phyloP scores from a whole-genome alignment of 352 stramenopile species.

The Pythium phragmitis region DNA sequence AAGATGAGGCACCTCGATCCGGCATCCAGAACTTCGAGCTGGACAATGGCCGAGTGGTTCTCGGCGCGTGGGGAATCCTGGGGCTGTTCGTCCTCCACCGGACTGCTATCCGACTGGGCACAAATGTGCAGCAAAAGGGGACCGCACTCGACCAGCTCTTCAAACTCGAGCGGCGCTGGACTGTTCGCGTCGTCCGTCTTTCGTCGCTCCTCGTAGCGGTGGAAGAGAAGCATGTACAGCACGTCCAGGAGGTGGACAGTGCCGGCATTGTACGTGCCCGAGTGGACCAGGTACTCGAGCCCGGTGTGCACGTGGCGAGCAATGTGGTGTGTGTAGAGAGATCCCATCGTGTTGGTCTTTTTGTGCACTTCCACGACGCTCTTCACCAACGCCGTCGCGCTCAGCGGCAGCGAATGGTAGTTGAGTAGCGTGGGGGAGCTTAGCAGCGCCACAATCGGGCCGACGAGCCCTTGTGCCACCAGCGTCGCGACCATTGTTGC shows the following conservation, averaged over 20 bases:
- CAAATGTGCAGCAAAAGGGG: slow-evolving; percentile 14
- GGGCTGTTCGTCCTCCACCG: background rate
- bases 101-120: background rate
- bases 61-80: background rate
- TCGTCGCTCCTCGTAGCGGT: slow-evolving; percentile 25
- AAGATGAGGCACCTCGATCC: slow-evolving; percentile 59
- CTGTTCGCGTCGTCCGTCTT: background rate
- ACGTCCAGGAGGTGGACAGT: slow-evolving; percentile 21
- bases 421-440: slow-evolving; percentile 23
- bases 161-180: slow-evolving; percentile 3
- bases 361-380: slow-evolving; percentile 9
- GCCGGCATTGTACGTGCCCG: background rate
- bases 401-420: slow-evolving; percentile 16
- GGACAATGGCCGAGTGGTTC: background rate
- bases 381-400: slow-evolving; percentile 14
- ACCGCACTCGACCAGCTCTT: slow-evolving; percentile 14
- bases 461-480: slow-evolving; percentile 26
- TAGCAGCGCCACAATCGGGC: slow-evolving; percentile 34
- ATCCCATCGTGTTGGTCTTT: slow-evolving; percentile 10
- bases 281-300: slow-evolving; percentile 23
- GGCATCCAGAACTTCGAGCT: slow-evolving; percentile 34
- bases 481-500: slow-evolving; percentile 27
- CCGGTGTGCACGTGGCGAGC: slow-evolving; percentile 13
- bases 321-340: slow-evolving; percentile 2
- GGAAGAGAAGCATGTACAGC: slow-evolving; percentile 18